Conservation (phyloP, 192 early-diverging fungal genomes). For the Coemansia sp. region DNA sequence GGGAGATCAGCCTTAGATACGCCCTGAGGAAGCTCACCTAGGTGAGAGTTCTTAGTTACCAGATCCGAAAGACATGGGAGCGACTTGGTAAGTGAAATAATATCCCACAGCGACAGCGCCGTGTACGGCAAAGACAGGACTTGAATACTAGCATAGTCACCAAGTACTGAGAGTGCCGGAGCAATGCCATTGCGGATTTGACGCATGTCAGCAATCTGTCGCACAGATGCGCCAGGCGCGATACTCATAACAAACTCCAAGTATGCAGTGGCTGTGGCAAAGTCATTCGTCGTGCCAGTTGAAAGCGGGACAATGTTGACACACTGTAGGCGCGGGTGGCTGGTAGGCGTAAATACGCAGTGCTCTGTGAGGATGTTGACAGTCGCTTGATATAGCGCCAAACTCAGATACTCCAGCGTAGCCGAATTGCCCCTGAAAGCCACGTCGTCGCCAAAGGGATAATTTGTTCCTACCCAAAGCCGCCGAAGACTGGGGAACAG, state of each 20-base stretch:
- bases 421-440: slow-evolving; percentile 5
- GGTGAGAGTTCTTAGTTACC: not conserved
- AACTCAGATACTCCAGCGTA: not conserved
- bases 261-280: not conserved
- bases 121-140: not conserved
- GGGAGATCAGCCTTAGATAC: not conserved
- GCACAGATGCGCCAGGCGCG: not conserved
- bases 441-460: slow-evolving; percentile 13
- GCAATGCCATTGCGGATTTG: not conserved
- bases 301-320: not conserved
- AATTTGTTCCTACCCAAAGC: not conserved
- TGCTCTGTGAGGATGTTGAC: not conserved
- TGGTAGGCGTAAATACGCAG: not conserved
- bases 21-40: not conserved
- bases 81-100: not conserved
- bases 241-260: not conserved
- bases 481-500: slow-evolving; percentile 4
- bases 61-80: not conserved
- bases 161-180: not conserved
- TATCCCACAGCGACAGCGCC: not conserved
- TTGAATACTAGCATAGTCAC: not conserved
- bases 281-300: not conserved
- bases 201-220: not conserved
- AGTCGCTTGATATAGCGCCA: not conserved
- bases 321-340: not conserved